Base-by-base conservation (phyloP, 176 grass and related monocot genomes). In the Cocos nucifera region DNA sequence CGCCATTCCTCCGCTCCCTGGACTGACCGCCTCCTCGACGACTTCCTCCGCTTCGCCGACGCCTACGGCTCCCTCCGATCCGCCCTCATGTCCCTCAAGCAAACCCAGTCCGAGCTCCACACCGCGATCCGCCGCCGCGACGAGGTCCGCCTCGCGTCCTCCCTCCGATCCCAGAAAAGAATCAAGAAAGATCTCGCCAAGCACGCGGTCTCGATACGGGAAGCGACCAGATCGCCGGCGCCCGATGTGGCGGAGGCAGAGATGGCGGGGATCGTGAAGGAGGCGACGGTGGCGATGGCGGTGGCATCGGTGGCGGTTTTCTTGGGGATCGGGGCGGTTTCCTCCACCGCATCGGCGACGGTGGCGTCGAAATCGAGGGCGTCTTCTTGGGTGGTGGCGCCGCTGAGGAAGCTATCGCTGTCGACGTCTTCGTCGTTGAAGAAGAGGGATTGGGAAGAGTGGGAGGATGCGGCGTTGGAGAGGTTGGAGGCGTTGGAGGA, bases 1-100 rank as follows among this genome's bases (percentile, higher is more conserved):
- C 44, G 64, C 19, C 30, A 22, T 2, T 14, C 35, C 35, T 44
- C 35, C 35, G 58, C 19, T 0, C 19, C 52, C 21, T 50, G 58
- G 26, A 49, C 19, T 16, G 83, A 95, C 55, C 70, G 68, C 24
- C 64, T 90, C 19, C 83, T 95, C 1, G 90, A 86, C 57, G 63
- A 74, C 25, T 89, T 87, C 63, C 86, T 95, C 65, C 54, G 58
- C 61, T 80, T 95, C 14, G 80, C 80, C 28, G 91, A 90, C 69
- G 75, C 87, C 4, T 77, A 85, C 64, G 80, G 83, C 30, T 69
- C 72, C 44, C 80, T 96, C 74, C 77, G 75, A 16, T 74, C 85
- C 56, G 18, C 72, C 51, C 19, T 75, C 15, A 15, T 87, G 17
- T 57, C 54, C n/a, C 75, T 96, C 76, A 82, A 71, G 51, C 71